Evolutionary conservation across 768 basidiomycete species (phyloP).

Genomic region (Lentinula sp.): DNA sequence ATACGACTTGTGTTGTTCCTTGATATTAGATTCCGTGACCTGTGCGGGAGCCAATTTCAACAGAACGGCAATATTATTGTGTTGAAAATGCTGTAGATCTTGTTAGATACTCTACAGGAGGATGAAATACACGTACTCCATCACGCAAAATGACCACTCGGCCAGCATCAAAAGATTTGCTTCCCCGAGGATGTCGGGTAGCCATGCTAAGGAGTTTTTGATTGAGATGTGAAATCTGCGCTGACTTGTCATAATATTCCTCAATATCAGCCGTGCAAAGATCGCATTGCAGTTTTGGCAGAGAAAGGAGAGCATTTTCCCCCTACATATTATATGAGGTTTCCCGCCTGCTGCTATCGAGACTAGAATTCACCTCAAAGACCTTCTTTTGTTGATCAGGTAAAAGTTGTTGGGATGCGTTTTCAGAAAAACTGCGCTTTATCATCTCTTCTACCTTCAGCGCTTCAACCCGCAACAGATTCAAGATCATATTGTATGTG

Average conservation of each 20-base stretch:
- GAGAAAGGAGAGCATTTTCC: conserved; percentile 57
- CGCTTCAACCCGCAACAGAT: conserved; percentile 92
- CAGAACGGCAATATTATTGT: conserved; percentile 64
- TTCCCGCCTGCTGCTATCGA: not conserved
- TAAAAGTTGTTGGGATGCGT: conserved; percentile 84
- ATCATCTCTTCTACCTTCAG: conserved; percentile 99
- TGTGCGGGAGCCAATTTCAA: conserved; percentile 58
- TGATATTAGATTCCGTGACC: conserved; percentile 31
- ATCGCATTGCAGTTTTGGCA: conserved; percentile 64
- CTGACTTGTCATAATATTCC: conserved; percentile 66
- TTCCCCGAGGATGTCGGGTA: conserved; percentile 51
- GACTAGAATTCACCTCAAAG: conserved; percentile 49
- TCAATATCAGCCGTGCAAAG: conserved; percentile 70
- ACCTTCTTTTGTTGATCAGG: conserved; percentile 93
- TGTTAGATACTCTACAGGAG: conserved; percentile 2
- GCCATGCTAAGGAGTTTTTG: conserved; percentile 57
- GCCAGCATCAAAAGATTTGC: conserved; percentile 63
- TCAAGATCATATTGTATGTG: conserved; percentile 99
- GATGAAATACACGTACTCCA: conserved; percentile 43
- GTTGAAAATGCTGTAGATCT: conserved; percentile 62
- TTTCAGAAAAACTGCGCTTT: conserved; percentile 97
- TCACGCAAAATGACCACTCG: conserved; percentile 82
- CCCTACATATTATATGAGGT: conserved; percentile 36
- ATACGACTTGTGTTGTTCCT: conserved; percentile 51
- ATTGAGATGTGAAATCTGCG: conserved; percentile 57